Percentiles rank a stretch among this genome's conserved stretches.
Conservation (phyloP, 345 rosid genomes). For the Diplotaxis tenuifolia region DNA sequence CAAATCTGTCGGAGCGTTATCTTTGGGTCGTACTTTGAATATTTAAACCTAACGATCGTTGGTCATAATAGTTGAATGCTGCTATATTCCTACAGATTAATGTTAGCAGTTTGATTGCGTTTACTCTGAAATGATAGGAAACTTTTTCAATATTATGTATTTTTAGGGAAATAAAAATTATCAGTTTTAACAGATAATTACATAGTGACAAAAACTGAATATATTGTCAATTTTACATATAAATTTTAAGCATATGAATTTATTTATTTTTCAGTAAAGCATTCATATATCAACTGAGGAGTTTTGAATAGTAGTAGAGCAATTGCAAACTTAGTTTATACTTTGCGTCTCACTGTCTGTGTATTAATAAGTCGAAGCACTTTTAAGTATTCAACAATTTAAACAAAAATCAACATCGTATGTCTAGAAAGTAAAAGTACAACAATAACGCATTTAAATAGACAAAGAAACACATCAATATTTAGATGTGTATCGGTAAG, state of each 20-base stretch:
- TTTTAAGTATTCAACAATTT: neutral
- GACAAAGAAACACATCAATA: neutral
- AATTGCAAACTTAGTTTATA: neutral
- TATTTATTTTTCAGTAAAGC: neutral
- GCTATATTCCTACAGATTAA: neutral
- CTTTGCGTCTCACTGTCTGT: neutral
- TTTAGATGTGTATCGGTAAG: constrained; percentile 3
- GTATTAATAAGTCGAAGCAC: neutral
- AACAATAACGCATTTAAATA: neutral
- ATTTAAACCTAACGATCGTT: neutral
- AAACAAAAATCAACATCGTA: neutral
- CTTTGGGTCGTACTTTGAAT: neutral
- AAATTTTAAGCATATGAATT: neutral
- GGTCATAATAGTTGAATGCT: neutral
- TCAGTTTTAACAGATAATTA: neutral
- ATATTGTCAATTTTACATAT: neutral
- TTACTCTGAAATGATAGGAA: neutral
- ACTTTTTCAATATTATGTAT: neutral
- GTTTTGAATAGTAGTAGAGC: neutral
- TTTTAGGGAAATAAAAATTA: neutral
- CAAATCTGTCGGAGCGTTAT: neutral
- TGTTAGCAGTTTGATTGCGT: neutral
- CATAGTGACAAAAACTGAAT: neutral
- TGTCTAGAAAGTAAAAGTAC: neutral
- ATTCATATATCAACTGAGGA: neutral